Evolutionary conservation across 179 eudicot species (phyloP).

Genomic region (Vitellaria paradoxa): DNA sequence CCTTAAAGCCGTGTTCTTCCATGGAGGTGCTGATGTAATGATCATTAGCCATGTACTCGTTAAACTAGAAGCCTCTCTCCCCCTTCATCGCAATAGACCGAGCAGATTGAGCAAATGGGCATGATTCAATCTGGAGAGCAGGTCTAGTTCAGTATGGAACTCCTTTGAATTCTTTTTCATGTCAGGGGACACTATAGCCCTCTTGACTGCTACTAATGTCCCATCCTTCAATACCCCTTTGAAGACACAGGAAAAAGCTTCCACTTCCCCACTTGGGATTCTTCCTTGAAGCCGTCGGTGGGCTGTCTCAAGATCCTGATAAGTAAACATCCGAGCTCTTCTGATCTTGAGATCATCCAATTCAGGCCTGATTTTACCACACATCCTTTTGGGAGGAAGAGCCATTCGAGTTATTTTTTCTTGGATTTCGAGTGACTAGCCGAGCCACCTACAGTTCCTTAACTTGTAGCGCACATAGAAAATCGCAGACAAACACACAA

Average conservation of each 20-base stretch:
- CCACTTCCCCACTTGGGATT: conserved; percentile 86
- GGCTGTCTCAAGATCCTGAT: conserved; percentile 81
- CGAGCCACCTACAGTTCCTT: conserved; percentile 71
- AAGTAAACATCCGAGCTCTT: conserved; percentile 66
- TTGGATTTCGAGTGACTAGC: conserved; percentile 24
- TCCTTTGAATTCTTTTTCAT: conserved; percentile 84
- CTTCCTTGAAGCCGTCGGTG: conserved; percentile 74
- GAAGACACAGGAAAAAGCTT: conserved; percentile 91
- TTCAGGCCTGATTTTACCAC: conserved; percentile 54
- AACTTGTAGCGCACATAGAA: conserved; percentile 62
- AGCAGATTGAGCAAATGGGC: conserved; percentile 90
- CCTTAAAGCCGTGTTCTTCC: conserved; percentile 47
- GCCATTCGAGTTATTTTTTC: conserved; percentile 32
- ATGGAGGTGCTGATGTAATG: conserved; percentile 80
- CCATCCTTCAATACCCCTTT: conserved; percentile 77
- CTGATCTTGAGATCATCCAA: conserved; percentile 68
- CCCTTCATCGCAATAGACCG: conserved; percentile 90
- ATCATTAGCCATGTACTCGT: conserved; percentile 95
- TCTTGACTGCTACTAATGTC: conserved; percentile 80
- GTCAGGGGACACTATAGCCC: conserved; percentile 74
- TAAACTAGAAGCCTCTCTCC: conserved; percentile 80
- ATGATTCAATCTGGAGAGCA: conserved; percentile 79
- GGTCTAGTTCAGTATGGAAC: conserved; percentile 81
- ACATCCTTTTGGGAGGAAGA: conserved; percentile 38
- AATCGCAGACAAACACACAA: conserved; percentile 50